phyloP scores from a whole-genome alignment of 1,284 basidiomycete species.

The Malassezia vespertilionis region DNA sequence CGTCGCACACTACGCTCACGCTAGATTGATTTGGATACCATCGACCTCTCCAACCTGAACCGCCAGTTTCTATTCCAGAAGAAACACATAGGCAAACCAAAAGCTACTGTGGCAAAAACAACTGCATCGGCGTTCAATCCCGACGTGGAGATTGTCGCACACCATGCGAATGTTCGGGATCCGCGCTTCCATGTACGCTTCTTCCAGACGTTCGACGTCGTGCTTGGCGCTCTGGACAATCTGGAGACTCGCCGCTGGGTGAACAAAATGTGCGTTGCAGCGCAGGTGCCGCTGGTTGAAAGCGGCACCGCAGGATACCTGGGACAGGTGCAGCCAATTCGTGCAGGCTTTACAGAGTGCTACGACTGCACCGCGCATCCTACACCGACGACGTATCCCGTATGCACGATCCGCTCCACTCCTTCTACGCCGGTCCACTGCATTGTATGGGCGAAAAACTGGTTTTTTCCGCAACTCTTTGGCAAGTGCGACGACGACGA shows the following conservation, averaged over 20 bases:
- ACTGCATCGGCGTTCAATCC: slow-evolving; percentile 87
- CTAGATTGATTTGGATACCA: slow-evolving; percentile 84
- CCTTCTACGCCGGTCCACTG: slow-evolving; percentile 96
- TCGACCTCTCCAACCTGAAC: slow-evolving; percentile 95
- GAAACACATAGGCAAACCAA: slow-evolving; percentile 92
- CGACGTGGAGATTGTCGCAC: slow-evolving; percentile 70
- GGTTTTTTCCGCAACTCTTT: slow-evolving; percentile 81
- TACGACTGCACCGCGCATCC: slow-evolving; percentile 55
- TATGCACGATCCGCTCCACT: slow-evolving; percentile 95
- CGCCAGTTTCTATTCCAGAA: slow-evolving; percentile 95
- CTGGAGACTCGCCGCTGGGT: slow-evolving; percentile 51
- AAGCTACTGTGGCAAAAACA: slow-evolving; percentile 80
- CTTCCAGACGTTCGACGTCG: slow-evolving; percentile 81
- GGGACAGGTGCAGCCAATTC: slow-evolving; percentile 58
- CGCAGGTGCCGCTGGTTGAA: slow-evolving; percentile 79
- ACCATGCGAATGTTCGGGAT: slow-evolving; percentile 93
- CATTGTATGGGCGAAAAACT: slow-evolving; percentile 98
- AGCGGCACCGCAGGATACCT: slow-evolving; percentile 92
- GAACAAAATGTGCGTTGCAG: slow-evolving; percentile 92
- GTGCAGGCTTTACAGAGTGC: slow-evolving; percentile 32
- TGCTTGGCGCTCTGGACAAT: slow-evolving; percentile 93
- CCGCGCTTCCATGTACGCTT: slow-evolving; percentile 76
- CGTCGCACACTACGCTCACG: slow-evolving; percentile 1
- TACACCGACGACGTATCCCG: slow-evolving; percentile 84
- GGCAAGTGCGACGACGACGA: slow-evolving; percentile 68